Evolutionary conservation across 2,329 filamentous ascomycete species (phyloP), one percentile per base, ranked within the genome.

Genomic region (Penicillium oxalicum): DNA sequence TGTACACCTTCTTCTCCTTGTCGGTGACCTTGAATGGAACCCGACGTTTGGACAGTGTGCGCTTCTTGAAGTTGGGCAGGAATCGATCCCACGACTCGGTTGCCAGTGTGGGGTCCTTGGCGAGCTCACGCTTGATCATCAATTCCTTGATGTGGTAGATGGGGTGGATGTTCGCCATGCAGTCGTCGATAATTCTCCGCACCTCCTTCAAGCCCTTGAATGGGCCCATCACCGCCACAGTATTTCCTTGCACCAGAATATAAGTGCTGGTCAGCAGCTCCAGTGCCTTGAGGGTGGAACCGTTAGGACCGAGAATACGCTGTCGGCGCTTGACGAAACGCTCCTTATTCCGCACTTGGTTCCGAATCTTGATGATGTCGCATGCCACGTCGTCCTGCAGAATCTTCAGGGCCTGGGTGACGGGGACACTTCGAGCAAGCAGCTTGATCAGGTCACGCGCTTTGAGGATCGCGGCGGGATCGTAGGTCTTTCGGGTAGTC

Each of bases 21-120:
- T 98, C 91, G 46, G 82, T 89, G 66, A 98, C 84, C 64, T 88
- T 89, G 77, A 82, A 81, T 0, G 93, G 94, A 60, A 84, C 82
- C 58, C 82, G 81, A 58, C 93, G 80, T 75, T 90, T 91, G 74
- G 82, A 90, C 57, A 97, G 79, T 48, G 86, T 91, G 64, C 88
- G 84, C 77, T 88, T 95, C 81, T 95, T 95, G 77, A 97, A 97
- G 69, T 98, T 90, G 44, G 93, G 93, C 44, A 98, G 77, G 75
- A 97, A 98, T 13, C 91, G 82, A 63, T 95, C 90, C 91, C 91
- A 98, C 68, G 83, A 93, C 74, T 97, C 91, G 59, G 86, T 82
- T 44, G 83, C 87, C 24, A 97, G 78, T 38, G 86, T 85, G 0
- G 90, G 89, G 62, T 95, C 89, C 72, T 95, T 95, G 49, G 86